These are phyloP conservation scores for Schizochytrium sp. DNA, from an alignment of 108 stramenopile genomes.

Conservation along the genomic window DNA sequence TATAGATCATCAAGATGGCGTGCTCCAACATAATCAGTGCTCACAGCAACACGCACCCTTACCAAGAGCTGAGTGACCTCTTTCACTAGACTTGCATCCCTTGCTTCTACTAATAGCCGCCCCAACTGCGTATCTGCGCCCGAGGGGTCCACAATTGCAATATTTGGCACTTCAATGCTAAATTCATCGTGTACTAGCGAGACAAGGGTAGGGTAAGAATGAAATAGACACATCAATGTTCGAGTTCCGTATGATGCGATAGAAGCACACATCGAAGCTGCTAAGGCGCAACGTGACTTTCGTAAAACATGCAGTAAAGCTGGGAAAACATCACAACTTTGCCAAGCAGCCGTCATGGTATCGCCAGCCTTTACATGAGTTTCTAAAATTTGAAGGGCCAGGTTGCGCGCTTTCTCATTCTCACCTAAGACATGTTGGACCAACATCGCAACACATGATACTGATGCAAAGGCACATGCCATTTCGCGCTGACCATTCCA, in stretches of 20 bases:
- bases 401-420: background rate
- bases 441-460: background rate
- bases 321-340: conserved; percentile 1
- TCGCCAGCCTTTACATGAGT: background rate
- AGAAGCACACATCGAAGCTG: background rate
- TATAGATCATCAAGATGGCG: background rate
- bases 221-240: background rate
- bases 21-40: background rate
- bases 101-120: background rate
- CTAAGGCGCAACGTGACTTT: background rate
- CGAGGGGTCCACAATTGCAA: background rate
- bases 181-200: background rate
- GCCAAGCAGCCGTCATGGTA: conserved; percentile 26
- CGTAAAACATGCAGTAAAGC: background rate
- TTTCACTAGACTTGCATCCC: background rate
- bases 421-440: background rate
- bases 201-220: background rate
- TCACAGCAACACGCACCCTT: background rate
- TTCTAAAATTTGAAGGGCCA: background rate
- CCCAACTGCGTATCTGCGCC: background rate
- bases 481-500: background rate
- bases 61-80: background rate
- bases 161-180: background rate
- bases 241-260: background rate
- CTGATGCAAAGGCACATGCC: background rate